These are phyloP conservation scores for Lactifluus hygrophoroides DNA, from an alignment of 768 basidiomycete genomes.

Conservation along the genomic window DNA sequence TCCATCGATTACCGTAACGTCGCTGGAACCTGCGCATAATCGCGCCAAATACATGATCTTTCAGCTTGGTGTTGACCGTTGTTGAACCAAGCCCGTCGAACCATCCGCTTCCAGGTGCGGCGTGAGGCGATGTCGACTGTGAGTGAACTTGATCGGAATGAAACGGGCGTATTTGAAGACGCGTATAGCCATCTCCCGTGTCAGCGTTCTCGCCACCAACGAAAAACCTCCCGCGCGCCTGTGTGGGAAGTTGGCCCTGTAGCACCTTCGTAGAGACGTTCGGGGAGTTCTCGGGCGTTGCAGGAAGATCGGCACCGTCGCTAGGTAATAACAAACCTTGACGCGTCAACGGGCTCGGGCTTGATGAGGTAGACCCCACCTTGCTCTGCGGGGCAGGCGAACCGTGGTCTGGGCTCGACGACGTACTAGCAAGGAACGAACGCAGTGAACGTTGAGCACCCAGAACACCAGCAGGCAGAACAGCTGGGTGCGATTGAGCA, in stretches of 20 bases:
- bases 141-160: slow-evolving; percentile 22
- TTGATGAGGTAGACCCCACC: slow-evolving; percentile 20
- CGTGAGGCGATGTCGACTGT: slow-evolving; percentile 1
- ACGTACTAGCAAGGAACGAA: slow-evolving; percentile 44
- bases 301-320: slow-evolving; percentile 35
- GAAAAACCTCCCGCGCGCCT: slow-evolving; percentile 7
- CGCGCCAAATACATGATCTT: slow-evolving; percentile 91
- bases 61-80: slow-evolving; percentile 85
- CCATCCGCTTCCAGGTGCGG: slow-evolving; percentile 33
- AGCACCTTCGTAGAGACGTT: slow-evolving; percentile 19
- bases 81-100: slow-evolving; percentile 92
- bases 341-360: slow-evolving; percentile 34
- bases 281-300: slow-evolving; percentile 43
- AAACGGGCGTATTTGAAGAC: slow-evolving; percentile 34
- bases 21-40: slow-evolving; percentile 69
- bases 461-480: slow-evolving; percentile 25
- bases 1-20: slow-evolving; percentile 30
- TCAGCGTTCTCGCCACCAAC: slow-evolving; percentile 19
- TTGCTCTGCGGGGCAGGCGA: slow-evolving; percentile 18
- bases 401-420: slow-evolving; percentile 65
- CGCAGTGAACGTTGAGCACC: slow-evolving; percentile 33
- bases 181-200: slow-evolving; percentile 24
- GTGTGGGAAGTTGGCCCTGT: slow-evolving; percentile 4
- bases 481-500: slow-evolving; percentile 39
- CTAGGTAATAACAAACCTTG: slow-evolving; percentile 32